Evolutionary conservation across 2,329 filamentous ascomycete genomes (phyloP).

Genomic region (Talaromyces sp.): DNA sequence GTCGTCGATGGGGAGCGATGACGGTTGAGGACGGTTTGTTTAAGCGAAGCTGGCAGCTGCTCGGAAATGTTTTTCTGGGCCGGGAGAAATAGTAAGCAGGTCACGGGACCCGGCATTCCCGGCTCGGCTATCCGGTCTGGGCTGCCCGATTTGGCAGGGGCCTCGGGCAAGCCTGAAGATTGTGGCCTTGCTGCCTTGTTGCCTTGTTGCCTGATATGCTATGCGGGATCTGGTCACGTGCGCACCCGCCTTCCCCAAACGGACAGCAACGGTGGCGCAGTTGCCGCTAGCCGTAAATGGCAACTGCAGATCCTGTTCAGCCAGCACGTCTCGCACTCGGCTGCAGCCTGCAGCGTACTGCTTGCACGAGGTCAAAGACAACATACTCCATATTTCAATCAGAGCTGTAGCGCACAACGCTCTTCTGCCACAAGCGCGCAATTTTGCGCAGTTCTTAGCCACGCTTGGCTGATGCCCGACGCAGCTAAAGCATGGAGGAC

Average conservation of each 20-base stretch:
- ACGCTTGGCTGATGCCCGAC: neutral
- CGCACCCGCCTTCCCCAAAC: no score
- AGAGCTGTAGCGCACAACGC: neutral
- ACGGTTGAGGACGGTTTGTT: constrained; percentile 7
- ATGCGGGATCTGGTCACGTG: neutral
- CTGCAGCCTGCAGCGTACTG: neutral
- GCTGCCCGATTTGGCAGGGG: neutral
- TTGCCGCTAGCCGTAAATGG: neutral
- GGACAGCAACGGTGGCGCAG: neutral
- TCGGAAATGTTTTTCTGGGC: constrained; percentile 11
- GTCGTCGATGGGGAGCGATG: constrained; percentile 14
- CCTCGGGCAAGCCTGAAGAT: neutral
- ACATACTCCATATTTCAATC: no score
- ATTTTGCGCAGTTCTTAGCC: neutral
- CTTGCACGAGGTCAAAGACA: neutral
- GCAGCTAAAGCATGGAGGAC: neutral
- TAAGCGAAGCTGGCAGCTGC: neutral
- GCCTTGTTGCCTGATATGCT: no score
- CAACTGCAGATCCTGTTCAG: neutral
- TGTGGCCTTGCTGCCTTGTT: neutral
- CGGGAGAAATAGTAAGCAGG: neutral
- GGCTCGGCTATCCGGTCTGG: neutral
- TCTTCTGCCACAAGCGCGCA: neutral
- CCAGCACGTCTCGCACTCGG: no score
- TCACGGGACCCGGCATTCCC: neutral